These are phyloP conservation scores for Azolla pinnata DNA, from an alignment of 75 land plant species.

Conservation along the genomic window DNA sequence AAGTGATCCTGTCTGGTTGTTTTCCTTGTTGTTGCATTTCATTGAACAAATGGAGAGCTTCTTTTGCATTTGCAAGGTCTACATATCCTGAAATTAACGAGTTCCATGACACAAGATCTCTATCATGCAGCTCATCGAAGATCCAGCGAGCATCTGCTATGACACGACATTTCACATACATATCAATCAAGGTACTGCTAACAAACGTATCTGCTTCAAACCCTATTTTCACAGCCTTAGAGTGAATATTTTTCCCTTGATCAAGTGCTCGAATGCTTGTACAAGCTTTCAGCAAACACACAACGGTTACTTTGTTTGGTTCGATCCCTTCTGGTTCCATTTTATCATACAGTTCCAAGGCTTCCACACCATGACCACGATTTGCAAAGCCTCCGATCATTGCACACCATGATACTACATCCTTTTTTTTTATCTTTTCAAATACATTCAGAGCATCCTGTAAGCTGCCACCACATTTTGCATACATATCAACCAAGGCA, in stretches of 20 bases:
- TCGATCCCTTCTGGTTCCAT: slow-evolving; percentile 14
- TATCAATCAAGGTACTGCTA: slow-evolving; percentile 20
- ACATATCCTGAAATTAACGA: slow-evolving; percentile 27
- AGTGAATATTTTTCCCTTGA: slow-evolving; percentile 14
- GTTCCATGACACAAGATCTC: slow-evolving; percentile 33
- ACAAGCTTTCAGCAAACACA: slow-evolving; percentile 29
- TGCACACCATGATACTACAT: slow-evolving; percentile 25
- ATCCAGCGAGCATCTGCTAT: slow-evolving; percentile 8
- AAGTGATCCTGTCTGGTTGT: neutral
- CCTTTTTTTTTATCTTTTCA: neutral
- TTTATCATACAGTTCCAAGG: slow-evolving; percentile 1
- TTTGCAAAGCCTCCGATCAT: slow-evolving; percentile 21
- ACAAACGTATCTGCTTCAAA: slow-evolving; percentile 19
- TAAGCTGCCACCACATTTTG: slow-evolving; percentile 20
- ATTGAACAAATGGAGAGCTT: slow-evolving; percentile 16
- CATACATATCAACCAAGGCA: slow-evolving; percentile 33
- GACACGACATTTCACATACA: slow-evolving; percentile 30
- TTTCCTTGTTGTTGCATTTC: slow-evolving; percentile 17
- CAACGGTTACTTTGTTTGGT: slow-evolving; percentile 24
- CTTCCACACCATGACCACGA: slow-evolving; percentile 11
- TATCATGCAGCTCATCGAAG: slow-evolving; percentile 18
- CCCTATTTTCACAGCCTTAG: slow-evolving; percentile 2
- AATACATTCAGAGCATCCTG: slow-evolving; percentile 20
- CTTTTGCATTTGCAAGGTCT: slow-evolving; percentile 14
- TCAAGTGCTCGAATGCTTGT: slow-evolving; percentile 7